phyloP scores from a whole-genome alignment of 768 basidiomycete species.

The Pleurotus giganteus region DNA sequence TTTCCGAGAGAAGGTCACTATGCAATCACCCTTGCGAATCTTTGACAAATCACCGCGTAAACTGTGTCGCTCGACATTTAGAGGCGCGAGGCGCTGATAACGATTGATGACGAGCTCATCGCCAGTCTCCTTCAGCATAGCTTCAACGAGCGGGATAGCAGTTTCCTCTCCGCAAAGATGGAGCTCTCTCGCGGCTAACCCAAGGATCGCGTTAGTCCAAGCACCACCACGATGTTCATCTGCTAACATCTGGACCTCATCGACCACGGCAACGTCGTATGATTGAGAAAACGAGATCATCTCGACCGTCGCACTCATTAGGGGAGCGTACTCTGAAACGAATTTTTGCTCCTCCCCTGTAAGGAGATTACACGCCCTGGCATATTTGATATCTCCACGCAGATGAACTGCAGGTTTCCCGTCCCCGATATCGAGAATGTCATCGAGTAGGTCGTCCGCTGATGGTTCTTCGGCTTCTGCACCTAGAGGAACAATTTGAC shows the following conservation, averaged over 20 bases:
- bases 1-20: constrained; percentile 80
- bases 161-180: constrained; percentile 97
- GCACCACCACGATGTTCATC: constrained; percentile 74
- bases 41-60: constrained; percentile 58
- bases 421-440: constrained; percentile 16
- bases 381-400: constrained; percentile 45
- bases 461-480: constrained; percentile 37
- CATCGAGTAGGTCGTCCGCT: constrained; percentile 21
- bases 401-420: constrained; percentile 25
- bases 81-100: constrained; percentile 88
- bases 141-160: constrained; percentile 75
- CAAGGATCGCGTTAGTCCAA: constrained; percentile 84
- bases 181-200: constrained; percentile 72
- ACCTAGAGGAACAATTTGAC: constrained; percentile 80
- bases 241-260: constrained; percentile 95
- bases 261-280: constrained; percentile 86
- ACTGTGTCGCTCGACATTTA: constrained; percentile 64
- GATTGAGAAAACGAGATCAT: constrained; percentile 56
- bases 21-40: constrained; percentile 82
- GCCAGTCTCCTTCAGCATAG: constrained; percentile 70
- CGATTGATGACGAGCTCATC: constrained; percentile 78
- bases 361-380: constrained; percentile 75
- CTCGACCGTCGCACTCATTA: constrained; percentile 90
- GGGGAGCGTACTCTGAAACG: constrained; percentile 49
- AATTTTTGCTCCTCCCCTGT: constrained; percentile 91